Evolutionary conservation across 2,329 filamentous ascomycete genomes (phyloP).

Genomic region (Ophiocordyceps sinensis): DNA sequence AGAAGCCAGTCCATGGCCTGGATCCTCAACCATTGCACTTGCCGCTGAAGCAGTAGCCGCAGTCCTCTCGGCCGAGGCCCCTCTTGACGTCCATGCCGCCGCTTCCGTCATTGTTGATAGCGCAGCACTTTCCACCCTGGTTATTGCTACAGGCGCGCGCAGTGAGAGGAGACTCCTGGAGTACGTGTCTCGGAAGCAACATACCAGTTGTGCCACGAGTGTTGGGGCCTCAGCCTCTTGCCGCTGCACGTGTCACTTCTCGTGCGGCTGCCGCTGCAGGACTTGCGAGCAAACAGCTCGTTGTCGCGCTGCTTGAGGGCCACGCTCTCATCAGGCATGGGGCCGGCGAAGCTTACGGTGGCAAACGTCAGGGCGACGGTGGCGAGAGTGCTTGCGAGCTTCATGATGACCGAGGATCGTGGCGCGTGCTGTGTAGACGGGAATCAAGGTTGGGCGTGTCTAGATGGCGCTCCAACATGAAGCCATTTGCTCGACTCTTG

Average conservation of each 20-base stretch:
- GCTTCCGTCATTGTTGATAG: slow-evolving; percentile 1
- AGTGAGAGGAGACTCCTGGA: neutral
- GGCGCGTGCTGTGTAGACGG: no score
- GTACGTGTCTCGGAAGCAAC: neutral
- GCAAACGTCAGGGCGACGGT: neutral
- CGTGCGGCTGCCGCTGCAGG: neutral
- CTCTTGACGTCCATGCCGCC: neutral
- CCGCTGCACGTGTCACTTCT: neutral
- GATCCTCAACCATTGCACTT: neutral
- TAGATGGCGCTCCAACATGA: no score
- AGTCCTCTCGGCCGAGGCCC: slow-evolving; percentile 1
- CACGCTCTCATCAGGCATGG: neutral
- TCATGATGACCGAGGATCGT: neutral
- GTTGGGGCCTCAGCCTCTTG: neutral
- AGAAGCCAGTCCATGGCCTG: no score
- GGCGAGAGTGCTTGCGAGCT: neutral
- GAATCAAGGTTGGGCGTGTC: no score
- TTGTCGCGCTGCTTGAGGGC: neutral
- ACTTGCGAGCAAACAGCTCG: neutral
- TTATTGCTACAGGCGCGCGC: neutral
- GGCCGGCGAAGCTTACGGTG: neutral
- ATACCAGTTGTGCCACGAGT: slow-evolving; percentile 1
- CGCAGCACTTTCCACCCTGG: slow-evolving; percentile 1
- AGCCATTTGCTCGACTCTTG: no score
- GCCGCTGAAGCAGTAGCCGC: slow-evolving; percentile 1